Base-by-base conservation (phyloP, 2,329 filamentous ascomycete species). In the Penicillium sp. region DNA sequence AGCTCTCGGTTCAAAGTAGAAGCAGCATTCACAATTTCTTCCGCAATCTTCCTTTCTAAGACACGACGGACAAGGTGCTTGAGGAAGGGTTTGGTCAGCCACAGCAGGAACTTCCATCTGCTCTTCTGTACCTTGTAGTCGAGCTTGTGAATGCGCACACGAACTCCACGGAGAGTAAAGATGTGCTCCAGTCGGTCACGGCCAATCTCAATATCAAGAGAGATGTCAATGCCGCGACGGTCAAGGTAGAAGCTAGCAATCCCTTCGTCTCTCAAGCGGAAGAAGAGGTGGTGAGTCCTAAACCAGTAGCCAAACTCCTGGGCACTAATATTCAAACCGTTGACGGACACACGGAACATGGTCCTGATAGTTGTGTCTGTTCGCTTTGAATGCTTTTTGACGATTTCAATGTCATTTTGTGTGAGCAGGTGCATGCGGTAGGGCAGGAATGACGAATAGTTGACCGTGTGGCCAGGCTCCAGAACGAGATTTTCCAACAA, bases 241-340 rank as follows among this genome's bases (percentile, higher is more conserved):
- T 97, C 93, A 5, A 97, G 84, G 43, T 85, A 84, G 73, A 97
- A 92, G 27, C 88, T 90, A 5, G 89, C 90, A 46, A 97, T 89
- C 4, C 93, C 93, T 70, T 92, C 83, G 66, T 96, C 92, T 2
- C 85, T 84, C 27, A 96, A 80, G 23, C 86, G 85, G 47, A 96
- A 79, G 2, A 95, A 66, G 2, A 90, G 87, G 14, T 86, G 85
- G 70, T 94, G 92, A 0, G 89, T 82, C 9, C 89, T 88, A 29
- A 97, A 78, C 85, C 92, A 95, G 77, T 92, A 97, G 23, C 93
- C 93, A 29, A 97, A 80, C 59, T 97, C 92, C 23, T 93, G 86
- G 2, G 92, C 92, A 40, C 89, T 86, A 51, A 94, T 81, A 0
- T 91, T 95, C 8, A 97, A 77, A 0, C 93, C 93, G 60, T 91